phyloP scores from a whole-genome alignment of 352 stramenopile species.

The Globisporangium radiosum region DNA sequence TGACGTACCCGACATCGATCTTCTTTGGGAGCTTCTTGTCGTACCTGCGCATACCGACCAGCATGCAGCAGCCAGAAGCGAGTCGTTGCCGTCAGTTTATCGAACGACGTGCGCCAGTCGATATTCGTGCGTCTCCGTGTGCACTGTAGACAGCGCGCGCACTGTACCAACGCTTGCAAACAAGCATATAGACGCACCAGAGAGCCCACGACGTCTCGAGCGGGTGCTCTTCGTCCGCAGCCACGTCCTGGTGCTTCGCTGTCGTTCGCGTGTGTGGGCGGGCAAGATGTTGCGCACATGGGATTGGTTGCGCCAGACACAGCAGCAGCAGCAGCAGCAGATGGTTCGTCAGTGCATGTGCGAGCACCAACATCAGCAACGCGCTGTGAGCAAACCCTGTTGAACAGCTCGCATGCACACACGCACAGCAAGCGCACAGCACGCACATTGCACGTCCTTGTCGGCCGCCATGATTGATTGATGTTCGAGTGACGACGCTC shows the following conservation, averaged over 20 bases:
- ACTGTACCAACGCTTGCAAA: neutral
- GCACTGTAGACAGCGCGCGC: neutral
- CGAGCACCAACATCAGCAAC: neutral
- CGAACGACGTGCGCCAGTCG: no score
- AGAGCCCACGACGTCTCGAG: constrained; percentile 88
- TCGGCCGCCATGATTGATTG: constrained; percentile 8
- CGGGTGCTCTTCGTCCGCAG: constrained; percentile 67
- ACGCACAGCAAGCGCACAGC: constrained; percentile 4
- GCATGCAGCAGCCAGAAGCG: no score
- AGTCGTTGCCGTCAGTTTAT: no score
- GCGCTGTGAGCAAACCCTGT: neutral
- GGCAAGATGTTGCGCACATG: neutral
- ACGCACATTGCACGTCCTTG: constrained; percentile 13
- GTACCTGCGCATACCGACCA: constrained; percentile 60
- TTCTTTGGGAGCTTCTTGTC: constrained; percentile 92
- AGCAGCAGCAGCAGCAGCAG: neutral
- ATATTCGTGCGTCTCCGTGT: neutral
- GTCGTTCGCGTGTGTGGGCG: neutral
- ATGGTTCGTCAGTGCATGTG: neutral
- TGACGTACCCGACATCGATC: constrained; percentile 74
- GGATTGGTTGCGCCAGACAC: neutral
- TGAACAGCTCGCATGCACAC: neutral
- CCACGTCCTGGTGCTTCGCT: constrained; percentile 14
- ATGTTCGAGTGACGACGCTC: constrained; percentile 3
- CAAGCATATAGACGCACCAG: constrained; percentile 37